Conservation (phyloP, 371 early-diverging fungal species). For the Coemansia sp. region DNA sequence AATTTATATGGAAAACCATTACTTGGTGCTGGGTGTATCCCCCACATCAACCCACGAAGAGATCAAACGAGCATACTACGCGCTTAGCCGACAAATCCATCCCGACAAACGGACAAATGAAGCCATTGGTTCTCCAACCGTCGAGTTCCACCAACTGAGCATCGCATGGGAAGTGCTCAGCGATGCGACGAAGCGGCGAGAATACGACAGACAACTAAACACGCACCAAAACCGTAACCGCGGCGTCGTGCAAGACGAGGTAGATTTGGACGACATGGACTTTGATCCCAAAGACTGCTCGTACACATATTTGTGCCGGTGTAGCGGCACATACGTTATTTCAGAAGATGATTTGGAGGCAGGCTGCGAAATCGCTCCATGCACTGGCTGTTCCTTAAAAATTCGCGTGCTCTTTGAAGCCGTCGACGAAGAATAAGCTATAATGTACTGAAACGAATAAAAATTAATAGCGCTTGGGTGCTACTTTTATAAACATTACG, state of each 20-base stretch:
- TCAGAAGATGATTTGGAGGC: conserved; percentile 44
- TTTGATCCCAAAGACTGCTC: conserved; percentile 20
- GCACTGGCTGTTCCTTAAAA: conserved; percentile 50
- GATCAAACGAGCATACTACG: conserved; percentile 41
- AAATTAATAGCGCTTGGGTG: conserved; percentile 59
- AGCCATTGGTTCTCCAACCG: neutral
- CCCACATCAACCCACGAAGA: conserved; percentile 18
- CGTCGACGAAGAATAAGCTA: conserved; percentile 5
- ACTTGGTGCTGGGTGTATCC: conserved; percentile 16
- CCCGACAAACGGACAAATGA: conserved; percentile 24
- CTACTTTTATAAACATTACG: conserved; percentile 67
- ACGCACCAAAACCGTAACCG: conserved; percentile 13
- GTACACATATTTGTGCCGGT: conserved; percentile 48
- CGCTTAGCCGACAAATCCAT: conserved; percentile 27
- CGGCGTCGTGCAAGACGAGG: conserved; percentile 53
- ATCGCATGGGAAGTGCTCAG: conserved; percentile 43
- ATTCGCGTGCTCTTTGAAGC: conserved; percentile 48
- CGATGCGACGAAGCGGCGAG: conserved; percentile 20
- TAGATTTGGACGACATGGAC: conserved; percentile 54
- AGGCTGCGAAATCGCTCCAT: conserved; percentile 47
- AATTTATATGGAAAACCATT: conserved; percentile 7
- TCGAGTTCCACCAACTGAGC: conserved; percentile 33
- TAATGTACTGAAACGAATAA: neutral
- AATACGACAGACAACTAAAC: conserved; percentile 19
- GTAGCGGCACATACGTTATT: conserved; percentile 47